Evolutionary conservation across 176 grass and related monocot genomes (phyloP).

Genomic region (Oryza glaberrima): DNA sequence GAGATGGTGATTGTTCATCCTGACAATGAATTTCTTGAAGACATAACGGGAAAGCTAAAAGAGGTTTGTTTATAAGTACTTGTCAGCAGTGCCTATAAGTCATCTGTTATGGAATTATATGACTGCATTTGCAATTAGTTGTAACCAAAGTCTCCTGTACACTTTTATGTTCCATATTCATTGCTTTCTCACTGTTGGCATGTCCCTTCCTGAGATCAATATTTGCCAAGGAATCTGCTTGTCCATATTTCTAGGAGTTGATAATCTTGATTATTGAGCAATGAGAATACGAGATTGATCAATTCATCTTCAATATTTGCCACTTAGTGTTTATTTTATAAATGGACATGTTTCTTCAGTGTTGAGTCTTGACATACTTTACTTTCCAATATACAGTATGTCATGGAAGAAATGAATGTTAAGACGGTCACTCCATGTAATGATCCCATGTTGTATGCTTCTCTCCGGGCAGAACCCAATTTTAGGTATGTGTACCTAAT

Average conservation of each 20-base stretch:
- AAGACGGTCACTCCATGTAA: constrained; percentile 92
- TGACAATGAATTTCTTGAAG: constrained; percentile 87
- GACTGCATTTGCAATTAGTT: constrained; percentile 8
- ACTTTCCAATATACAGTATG: constrained; percentile 74
- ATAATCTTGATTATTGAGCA: not conserved
- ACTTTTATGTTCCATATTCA: constrained; percentile 14
- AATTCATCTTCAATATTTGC: not conserved
- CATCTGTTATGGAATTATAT: constrained; percentile 27
- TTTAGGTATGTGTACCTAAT: constrained; percentile 72
- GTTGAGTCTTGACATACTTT: constrained; percentile 30
- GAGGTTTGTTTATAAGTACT: constrained; percentile 61
- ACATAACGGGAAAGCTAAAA: constrained; percentile 91
- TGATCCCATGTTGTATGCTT: constrained; percentile 84
- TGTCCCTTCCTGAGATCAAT: not conserved
- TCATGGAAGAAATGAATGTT: constrained; percentile 98
- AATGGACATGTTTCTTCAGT: not conserved
- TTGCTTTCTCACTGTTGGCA: not conserved
- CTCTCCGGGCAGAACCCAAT: constrained; percentile 90
- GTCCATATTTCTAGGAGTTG: not conserved
- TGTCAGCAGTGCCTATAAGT: not conserved
- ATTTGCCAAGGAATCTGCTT: not conserved
- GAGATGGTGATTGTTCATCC: constrained; percentile 98
- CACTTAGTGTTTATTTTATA: constrained; percentile 14
- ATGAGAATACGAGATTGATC: not conserved
- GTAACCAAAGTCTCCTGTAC: not conserved